These are phyloP conservation scores for Fonsecaea monophora DNA, from an alignment of 2,329 filamentous ascomycete species.

Conservation along the genomic window DNA sequence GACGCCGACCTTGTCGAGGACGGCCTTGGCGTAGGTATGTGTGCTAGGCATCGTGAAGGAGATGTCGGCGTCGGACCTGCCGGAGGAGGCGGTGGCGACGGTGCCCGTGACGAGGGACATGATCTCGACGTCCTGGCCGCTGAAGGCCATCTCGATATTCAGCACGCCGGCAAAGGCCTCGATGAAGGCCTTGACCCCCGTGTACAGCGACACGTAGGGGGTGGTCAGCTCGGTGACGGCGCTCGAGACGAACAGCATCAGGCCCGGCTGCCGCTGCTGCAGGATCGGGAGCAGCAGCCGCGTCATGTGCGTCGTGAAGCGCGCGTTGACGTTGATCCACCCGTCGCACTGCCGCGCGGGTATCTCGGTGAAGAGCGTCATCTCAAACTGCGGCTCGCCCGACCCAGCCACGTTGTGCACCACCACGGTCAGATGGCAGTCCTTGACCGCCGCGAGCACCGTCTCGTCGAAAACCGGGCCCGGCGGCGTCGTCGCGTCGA, in stretches of 20 bases:
- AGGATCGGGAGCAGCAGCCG: slow-evolving; percentile 56
- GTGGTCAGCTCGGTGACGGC: slow-evolving; percentile 52
- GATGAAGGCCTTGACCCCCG: slow-evolving; percentile 56
- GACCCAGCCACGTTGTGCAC: slow-evolving; percentile 64
- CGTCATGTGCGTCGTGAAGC: slow-evolving; percentile 60
- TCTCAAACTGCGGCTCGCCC: slow-evolving; percentile 38
- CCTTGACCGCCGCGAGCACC: slow-evolving; percentile 41
- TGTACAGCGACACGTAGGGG: slow-evolving; percentile 58
- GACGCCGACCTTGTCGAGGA: slow-evolving; percentile 47
- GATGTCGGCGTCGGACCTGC: slow-evolving; percentile 19
- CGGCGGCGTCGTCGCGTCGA: slow-evolving; percentile 50
- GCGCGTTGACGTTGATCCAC: slow-evolving; percentile 57
- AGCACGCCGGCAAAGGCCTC: slow-evolving; percentile 51
- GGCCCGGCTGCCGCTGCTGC: slow-evolving; percentile 48
- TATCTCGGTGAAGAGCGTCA: slow-evolving; percentile 47
- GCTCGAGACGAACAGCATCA: slow-evolving; percentile 62
- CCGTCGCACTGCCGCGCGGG: slow-evolving; percentile 49
- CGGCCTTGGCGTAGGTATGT: slow-evolving; percentile 43
- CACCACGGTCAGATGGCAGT: slow-evolving; percentile 58
- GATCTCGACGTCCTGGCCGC: slow-evolving; percentile 49
- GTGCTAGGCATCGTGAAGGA: slow-evolving; percentile 29
- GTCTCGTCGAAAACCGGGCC: slow-evolving; percentile 39
- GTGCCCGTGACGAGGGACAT: slow-evolving; percentile 47
- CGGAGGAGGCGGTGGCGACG: slow-evolving; percentile 40
- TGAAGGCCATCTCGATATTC: slow-evolving; percentile 51